These are phyloP conservation scores for Candida hungchunana DNA, from an alignment of 805 yeast genomes.

Conservation along the genomic window DNA sequence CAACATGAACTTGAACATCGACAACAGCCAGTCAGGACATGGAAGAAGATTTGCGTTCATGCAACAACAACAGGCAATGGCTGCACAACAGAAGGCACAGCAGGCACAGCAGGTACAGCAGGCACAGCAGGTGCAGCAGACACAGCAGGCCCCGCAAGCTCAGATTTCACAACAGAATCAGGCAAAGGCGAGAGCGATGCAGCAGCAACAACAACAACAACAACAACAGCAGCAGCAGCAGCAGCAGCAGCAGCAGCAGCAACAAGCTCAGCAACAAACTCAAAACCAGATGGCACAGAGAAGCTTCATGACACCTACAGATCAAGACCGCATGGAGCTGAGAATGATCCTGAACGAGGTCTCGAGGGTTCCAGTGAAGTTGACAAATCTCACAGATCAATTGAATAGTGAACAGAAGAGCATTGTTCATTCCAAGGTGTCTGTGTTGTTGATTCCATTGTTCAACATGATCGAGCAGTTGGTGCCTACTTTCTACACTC, in stretches of 20 bases:
- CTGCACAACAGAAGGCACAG: too few relatives aligned
- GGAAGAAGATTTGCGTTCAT: too few relatives aligned
- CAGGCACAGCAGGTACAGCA: too few relatives aligned
- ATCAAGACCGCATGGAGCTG: slow-evolving; percentile 58
- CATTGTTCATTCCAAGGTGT: slow-evolving; percentile 50
- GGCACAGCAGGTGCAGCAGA: too few relatives aligned
- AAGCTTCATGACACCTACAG: slow-evolving; percentile 38
- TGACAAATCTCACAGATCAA: slow-evolving; percentile 60
- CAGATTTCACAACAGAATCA: too few relatives aligned
- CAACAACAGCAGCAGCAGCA: slow-evolving; percentile 15
- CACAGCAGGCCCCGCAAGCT: too few relatives aligned
- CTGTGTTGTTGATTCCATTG: slow-evolving; percentile 44
- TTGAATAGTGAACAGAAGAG: slow-evolving; percentile 63
- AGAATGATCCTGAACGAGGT: slow-evolving; percentile 67
- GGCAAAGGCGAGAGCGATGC: too few relatives aligned
- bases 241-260: slow-evolving; percentile 21
- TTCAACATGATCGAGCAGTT: slow-evolving; percentile 69
- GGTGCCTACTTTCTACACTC: slow-evolving; percentile 70
- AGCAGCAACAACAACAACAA: slow-evolving; percentile 4
- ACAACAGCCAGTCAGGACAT: too few relatives aligned
- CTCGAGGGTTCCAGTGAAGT: slow-evolving; percentile 56
- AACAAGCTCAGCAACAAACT: slow-evolving; percentile 7
- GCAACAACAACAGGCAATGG: too few relatives aligned
- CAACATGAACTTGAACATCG: too few relatives aligned
- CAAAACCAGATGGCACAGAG: slow-evolving; percentile 11